A percentile compares a stretch with the other conserved stretches of the same genome.
These are phyloP conservation scores for Vigna mungo DNA, from an alignment of 306 rosid species.

Conservation along the genomic window DNA sequence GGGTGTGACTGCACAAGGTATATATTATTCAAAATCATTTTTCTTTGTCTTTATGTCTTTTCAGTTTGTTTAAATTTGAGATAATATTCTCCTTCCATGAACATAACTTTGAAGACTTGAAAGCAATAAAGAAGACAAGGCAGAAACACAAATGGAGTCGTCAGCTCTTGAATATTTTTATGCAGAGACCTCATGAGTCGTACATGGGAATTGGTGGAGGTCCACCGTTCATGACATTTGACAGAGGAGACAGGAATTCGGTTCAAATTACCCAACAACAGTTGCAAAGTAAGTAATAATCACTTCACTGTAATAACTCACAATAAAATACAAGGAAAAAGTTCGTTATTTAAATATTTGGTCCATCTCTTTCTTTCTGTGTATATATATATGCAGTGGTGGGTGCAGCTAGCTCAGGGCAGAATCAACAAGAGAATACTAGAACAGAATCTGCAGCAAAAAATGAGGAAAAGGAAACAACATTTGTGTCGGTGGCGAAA, in stretches of 20 bases:
- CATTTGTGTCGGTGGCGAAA: conserved; percentile 27
- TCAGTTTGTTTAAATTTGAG: too few species aligned
- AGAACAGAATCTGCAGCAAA: not conserved
- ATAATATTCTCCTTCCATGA: not conserved
- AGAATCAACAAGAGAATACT: not conserved
- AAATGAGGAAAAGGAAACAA: not conserved
- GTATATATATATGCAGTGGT: conserved; percentile 6
- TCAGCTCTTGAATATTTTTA: conserved; percentile 4
- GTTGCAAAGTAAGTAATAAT: not conserved
- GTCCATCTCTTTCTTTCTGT: not conserved
- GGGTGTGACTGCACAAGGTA: not conserved
- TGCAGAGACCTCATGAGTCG: not conserved
- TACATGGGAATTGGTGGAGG: not conserved
- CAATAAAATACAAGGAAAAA: too few species aligned
- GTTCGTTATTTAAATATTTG: too few species aligned
- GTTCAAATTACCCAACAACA: not conserved
- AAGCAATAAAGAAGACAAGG: not conserved
- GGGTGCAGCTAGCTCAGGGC: not conserved
- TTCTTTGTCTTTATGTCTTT: too few species aligned
- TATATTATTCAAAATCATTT: too few species aligned
- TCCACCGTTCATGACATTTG: not conserved
- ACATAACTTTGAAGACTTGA: not conserved
- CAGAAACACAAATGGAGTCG: conserved; percentile 12
- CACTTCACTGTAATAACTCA: not conserved
- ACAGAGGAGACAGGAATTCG: not conserved